A percentile compares a stretch with the other conserved stretches of the same genome.
phyloP scores from a whole-genome alignment of 2,329 filamentous ascomycete genomes.

The Microcyclosporella mali region DNA sequence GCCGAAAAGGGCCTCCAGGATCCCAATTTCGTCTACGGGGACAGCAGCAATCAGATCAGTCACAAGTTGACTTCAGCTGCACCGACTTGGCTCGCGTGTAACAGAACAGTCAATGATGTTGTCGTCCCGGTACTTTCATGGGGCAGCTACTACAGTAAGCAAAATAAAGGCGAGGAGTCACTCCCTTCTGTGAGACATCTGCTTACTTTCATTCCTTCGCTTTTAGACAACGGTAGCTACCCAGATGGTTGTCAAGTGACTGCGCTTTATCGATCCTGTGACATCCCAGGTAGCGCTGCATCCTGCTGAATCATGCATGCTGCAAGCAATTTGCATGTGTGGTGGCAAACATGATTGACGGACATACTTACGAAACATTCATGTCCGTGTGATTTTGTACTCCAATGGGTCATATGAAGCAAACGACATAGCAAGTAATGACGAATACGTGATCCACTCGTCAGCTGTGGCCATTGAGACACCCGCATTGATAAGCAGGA shows the following conservation, averaged over 20 bases:
- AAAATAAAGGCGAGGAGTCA: too few species aligned
- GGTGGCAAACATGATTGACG: background rate
- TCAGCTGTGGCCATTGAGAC: background rate
- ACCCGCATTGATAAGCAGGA: background rate
- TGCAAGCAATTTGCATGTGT: background rate
- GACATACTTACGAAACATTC: background rate
- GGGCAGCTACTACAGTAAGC: too few species aligned
- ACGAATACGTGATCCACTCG: too few species aligned
- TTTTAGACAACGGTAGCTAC: background rate
- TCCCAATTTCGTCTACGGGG: background rate
- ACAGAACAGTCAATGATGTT: background rate
- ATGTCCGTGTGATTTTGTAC: background rate
- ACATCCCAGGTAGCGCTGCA: background rate
- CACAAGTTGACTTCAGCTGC: constrained; percentile 1
- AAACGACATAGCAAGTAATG: too few species aligned
- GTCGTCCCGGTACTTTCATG: too few species aligned
- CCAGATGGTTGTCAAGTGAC: background rate
- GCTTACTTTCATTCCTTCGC: background rate
- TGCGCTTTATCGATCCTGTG: background rate
- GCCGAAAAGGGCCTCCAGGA: constrained; percentile 1
- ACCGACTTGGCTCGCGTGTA: background rate
- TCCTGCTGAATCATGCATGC: background rate
- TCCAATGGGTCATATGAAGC: too few species aligned
- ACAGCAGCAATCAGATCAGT: background rate
- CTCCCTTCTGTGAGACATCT: background rate